These are phyloP conservation scores for Epichloe scottii DNA, from an alignment of 2,329 filamentous ascomycete genomes.

Conservation along the genomic window DNA sequence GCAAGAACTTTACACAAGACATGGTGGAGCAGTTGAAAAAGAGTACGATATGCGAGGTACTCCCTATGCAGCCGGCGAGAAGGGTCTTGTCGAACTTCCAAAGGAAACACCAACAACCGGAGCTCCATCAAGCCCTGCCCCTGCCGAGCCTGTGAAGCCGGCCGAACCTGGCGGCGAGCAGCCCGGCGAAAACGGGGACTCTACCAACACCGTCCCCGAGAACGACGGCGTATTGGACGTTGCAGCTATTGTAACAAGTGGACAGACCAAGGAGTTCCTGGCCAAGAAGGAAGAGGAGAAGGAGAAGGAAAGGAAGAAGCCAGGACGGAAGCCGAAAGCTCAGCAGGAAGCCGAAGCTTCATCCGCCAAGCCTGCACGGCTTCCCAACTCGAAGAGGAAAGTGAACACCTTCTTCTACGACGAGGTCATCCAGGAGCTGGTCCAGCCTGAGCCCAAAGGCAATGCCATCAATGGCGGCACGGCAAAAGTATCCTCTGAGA, in stretches of 20 bases:
- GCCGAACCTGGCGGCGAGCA: constrained; percentile 21
- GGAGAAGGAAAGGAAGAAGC: constrained; percentile 62
- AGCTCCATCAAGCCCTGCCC: constrained; percentile 17
- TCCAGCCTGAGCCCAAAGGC: constrained; percentile 24
- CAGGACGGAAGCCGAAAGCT: constrained; percentile 33
- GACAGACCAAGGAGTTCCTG: constrained; percentile 70
- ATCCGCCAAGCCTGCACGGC: constrained; percentile 41
- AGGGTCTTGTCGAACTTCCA: constrained; percentile 36
- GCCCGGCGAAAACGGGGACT: constrained; percentile 22
- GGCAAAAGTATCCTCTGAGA: constrained; percentile 8
- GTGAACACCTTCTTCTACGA: constrained; percentile 64
- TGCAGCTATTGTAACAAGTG: constrained; percentile 71
- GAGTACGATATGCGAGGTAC: constrained; percentile 53
- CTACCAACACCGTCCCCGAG: constrained; percentile 26
- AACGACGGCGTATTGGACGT: constrained; percentile 72
- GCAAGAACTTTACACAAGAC: constrained; percentile 46
- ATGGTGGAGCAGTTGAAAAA: constrained; percentile 62
- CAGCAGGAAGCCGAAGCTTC: constrained; percentile 42
- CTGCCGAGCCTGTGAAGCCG: constrained; percentile 10
- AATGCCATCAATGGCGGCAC: constrained; percentile 12
- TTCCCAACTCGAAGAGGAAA: constrained; percentile 62
- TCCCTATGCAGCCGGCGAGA: constrained; percentile 38
- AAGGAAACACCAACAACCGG: constrained; percentile 17
- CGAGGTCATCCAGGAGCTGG: constrained; percentile 47
- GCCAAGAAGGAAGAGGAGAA: constrained; percentile 76